Percentiles rank a stretch among this genome's conserved stretches.
Conservation (phyloP, 2,329 filamentous ascomycete species). For the Pseudogymnoascus sp. region DNA sequence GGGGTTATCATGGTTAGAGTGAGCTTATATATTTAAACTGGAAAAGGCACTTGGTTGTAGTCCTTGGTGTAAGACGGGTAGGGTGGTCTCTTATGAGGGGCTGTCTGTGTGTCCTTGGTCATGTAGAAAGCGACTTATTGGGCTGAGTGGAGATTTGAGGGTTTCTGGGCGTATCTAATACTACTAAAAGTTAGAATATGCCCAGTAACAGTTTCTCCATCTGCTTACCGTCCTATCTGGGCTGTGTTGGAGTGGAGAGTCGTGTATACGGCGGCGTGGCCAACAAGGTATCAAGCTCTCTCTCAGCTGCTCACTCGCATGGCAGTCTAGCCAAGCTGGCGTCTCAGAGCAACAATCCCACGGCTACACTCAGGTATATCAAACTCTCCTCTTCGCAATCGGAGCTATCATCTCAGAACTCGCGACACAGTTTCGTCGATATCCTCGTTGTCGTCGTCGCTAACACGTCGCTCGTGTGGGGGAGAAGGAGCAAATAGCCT, state of each 20-base stretch:
- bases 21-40: neutral
- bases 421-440: neutral
- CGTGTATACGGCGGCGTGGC: neutral
- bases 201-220: neutral
- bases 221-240: neutral
- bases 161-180: neutral
- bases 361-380: neutral
- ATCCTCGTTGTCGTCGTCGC: neutral
- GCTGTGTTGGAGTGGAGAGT: slow-evolving; percentile 1
- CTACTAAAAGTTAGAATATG: neutral
- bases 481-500: neutral
- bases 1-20: slow-evolving; percentile 1
- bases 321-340: neutral
- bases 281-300: neutral
- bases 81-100: neutral
- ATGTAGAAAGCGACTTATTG: slow-evolving; percentile 1
- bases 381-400: neutral
- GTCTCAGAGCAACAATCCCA: neutral
- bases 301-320: neutral
- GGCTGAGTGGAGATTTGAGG: neutral
- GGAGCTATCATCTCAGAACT: neutral
- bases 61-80: neutral
- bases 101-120: neutral
- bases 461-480: neutral
- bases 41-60: neutral